Evolutionary conservation across 352 stramenopile genomes (phyloP), one percentile per base, ranked within the genome.

Genomic region (Blastocystis sp.): DNA sequence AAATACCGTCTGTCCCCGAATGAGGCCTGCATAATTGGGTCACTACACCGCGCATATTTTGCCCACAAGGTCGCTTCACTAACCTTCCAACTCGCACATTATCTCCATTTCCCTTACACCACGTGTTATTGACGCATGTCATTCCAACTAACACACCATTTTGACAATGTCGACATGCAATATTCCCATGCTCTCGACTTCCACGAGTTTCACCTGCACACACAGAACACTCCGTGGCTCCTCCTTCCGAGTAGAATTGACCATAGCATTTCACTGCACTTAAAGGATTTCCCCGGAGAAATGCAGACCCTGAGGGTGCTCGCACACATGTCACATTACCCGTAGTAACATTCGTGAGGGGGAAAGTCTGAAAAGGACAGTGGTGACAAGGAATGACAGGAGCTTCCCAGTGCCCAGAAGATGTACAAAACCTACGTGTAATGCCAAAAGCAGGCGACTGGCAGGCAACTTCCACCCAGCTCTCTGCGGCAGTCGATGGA

Each of bases 171-270:
- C 62, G 59, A 45, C 73, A 84, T n/a, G 73, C 73, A 45, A 84
- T 69, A 55, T 84, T 84, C 20, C 73, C 73, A n/a, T 13, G 59
- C 47, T 66, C 23, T 43, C 34, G 34, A 23, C 47, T 84, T 8
- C 73, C 73, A 39, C 73, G 73, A 23, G 73, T 84, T 18, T 68
- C 73, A 15, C 73, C 73, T 8, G 20, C 13, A 26, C 73, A 84
- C 0, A 84, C 8, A 23, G 11, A 18, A 45, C 73, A 84, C 5
- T 84, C 73, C 13, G 73, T 84, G n/a, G 43, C 50, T 29, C 73
- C 73, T 8, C 73, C 73, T 26, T 84, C 50, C 3, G 73, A 84
- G 73, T 68, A 84, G 56, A 29, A 84, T 47, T 84, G 73, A 0
- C 73, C 73, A 45, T 84, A 84, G 56, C 73, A 84, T 47, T 66